Percentiles rank a stretch among this genome's conserved stretches.
Conservation (phyloP, 768 basidiomycete species). For the Sarcodon sp. region DNA sequence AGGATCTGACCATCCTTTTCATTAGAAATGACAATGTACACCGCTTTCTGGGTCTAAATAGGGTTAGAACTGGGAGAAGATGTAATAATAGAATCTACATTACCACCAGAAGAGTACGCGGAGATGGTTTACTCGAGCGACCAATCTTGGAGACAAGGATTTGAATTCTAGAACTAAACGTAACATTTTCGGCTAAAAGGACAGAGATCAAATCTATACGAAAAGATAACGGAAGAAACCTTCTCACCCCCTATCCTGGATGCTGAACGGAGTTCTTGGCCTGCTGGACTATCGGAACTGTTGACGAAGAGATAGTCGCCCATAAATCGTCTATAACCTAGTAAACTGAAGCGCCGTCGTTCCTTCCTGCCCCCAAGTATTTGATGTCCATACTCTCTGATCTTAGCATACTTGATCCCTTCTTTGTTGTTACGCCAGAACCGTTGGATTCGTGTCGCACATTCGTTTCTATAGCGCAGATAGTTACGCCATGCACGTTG, state of each 20-base stretch:
- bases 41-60: conserved; percentile 69
- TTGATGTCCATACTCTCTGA: conserved; percentile 92
- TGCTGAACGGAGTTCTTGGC: conserved; percentile 57
- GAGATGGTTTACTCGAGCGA: conserved; percentile 85
- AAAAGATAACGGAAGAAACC: not conserved
- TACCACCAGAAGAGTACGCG: conserved; percentile 84
- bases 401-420: conserved; percentile 73
- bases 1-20: conserved; percentile 47
- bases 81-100: conserved; percentile 16
- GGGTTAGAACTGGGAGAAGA: not conserved
- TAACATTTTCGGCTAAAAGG: conserved; percentile 55
- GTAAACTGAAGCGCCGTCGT: conserved; percentile 81
- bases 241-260: conserved; percentile 65
- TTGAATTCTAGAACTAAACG: conserved; percentile 76
- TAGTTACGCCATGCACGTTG: conserved; percentile 96
- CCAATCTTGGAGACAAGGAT: conserved; percentile 74
- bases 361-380: conserved; percentile 88
- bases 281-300: conserved; percentile 55
- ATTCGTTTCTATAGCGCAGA: conserved; percentile 90
- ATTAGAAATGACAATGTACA: conserved; percentile 59
- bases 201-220: not conserved
- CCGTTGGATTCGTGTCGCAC: conserved; percentile 87
- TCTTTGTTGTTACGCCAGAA: conserved; percentile 99
- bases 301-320: conserved; percentile 95
- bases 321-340: conserved; percentile 89